Conservation (phyloP, 768 basidiomycete genomes). For the Leccinum uliginosum region DNA sequence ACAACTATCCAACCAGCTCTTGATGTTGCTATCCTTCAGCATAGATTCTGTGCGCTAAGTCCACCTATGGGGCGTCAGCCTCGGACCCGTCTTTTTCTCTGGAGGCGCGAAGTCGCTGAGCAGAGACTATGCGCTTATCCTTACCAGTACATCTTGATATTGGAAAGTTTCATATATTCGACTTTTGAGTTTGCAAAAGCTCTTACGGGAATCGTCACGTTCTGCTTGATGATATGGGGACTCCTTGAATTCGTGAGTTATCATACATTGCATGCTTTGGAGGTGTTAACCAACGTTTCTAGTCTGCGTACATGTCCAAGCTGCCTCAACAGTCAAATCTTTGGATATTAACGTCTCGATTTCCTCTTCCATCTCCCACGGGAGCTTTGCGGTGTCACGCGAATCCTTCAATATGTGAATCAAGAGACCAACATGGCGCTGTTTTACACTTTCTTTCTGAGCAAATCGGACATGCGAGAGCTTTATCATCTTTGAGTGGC, state of each 20-base stretch:
- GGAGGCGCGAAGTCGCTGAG: background rate
- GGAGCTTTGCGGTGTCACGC: constrained; percentile 4
- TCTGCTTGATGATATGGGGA: constrained; percentile 21
- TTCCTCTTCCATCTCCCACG: constrained; percentile 10
- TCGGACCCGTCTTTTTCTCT: background rate
- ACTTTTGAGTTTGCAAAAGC: constrained; percentile 12
- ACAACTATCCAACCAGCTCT: background rate
- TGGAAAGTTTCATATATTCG: constrained; percentile 6
- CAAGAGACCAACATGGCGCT: constrained; percentile 15
- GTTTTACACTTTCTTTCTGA: constrained; percentile 26
- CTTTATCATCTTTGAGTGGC: constrained; percentile 19
- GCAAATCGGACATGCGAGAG: constrained; percentile 28
- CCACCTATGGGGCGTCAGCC: background rate
- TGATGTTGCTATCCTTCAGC: constrained; percentile 11
- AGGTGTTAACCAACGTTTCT: constrained; percentile 5
- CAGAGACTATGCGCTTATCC: background rate
- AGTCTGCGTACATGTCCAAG: constrained; percentile 15
- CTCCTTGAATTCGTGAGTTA: constrained; percentile 22
- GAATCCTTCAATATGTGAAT: constrained; percentile 5
- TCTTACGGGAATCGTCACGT: constrained; percentile 10
- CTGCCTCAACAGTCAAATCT: constrained; percentile 2
- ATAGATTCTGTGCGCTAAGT: constrained; percentile 6
- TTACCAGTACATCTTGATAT: background rate
- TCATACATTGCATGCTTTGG: background rate
- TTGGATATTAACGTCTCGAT: background rate